A percentile compares a stretch with the other conserved stretches of the same genome.
Conservation (phyloP, 768 basidiomycete species). For the Rubroboletus pulcherrimus region DNA sequence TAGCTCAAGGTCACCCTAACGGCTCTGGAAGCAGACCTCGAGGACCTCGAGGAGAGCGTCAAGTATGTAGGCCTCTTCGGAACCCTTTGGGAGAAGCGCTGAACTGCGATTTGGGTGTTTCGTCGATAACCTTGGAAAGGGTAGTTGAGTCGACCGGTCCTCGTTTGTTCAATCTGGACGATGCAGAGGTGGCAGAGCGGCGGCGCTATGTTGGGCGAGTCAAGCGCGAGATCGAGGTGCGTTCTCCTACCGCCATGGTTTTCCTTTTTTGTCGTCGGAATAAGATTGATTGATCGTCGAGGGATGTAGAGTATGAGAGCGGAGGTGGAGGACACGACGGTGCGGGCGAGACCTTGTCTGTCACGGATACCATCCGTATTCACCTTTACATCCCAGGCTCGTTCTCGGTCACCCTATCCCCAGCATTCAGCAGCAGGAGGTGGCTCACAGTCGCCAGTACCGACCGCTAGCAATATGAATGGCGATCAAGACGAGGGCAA, state of each 20-base stretch:
- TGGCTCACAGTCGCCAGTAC: constrained; percentile 15
- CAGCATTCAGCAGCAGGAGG: constrained; percentile 15
- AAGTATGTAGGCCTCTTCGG: constrained; percentile 61
- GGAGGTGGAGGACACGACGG: constrained; percentile 42
- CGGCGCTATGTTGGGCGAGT: constrained; percentile 75
- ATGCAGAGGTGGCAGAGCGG: constrained; percentile 70
- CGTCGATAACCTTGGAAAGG: constrained; percentile 36
- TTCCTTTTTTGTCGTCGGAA: no score
- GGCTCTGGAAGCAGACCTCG: constrained; percentile 79
- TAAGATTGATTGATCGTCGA: constrained; percentile 28
- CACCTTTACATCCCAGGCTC: neutral
- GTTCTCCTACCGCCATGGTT: no score
- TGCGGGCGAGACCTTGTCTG: neutral
- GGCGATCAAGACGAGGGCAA: constrained; percentile 60
- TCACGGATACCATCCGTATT: neutral
- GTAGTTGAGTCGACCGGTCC: constrained; percentile 86
- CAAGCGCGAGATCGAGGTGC: constrained; percentile 74
- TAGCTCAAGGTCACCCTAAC: constrained; percentile 79
- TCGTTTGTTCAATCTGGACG: constrained; percentile 77
- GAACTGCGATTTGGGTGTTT: no score
- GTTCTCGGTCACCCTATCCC: constrained; percentile 15
- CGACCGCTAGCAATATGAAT: constrained; percentile 7
- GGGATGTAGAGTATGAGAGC: constrained; percentile 68
- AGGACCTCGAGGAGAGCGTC: constrained; percentile 93
- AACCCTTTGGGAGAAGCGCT: neutral